These are phyloP conservation scores for Fistulinella cinereoalba DNA, from an alignment of 1,284 basidiomycete species.

Conservation along the genomic window DNA sequence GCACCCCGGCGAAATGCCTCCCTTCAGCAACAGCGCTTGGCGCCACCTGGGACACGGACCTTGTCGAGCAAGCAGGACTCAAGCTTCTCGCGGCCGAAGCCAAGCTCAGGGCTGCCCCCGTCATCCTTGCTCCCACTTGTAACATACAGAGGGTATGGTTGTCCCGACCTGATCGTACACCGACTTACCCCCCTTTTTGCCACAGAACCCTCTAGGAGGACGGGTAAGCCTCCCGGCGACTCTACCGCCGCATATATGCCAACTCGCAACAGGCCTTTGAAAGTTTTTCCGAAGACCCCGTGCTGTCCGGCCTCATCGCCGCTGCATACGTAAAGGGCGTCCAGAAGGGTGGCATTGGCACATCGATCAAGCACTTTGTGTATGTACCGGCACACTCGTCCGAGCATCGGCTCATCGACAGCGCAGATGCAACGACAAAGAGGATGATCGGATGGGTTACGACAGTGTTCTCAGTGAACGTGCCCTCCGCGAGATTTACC, in stretches of 20 bases:
- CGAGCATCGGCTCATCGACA: neutral
- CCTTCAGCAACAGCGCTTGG: constrained; percentile 70
- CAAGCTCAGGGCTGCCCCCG: constrained; percentile 63
- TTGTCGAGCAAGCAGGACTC: constrained; percentile 60
- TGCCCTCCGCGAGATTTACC: constrained; percentile 78
- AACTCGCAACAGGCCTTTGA: constrained; percentile 53
- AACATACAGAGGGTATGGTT: constrained; percentile 68
- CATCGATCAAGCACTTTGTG: constrained; percentile 72
- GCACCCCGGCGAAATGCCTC: constrained; percentile 60
- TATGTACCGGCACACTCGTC: constrained; percentile 26
- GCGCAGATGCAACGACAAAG: constrained; percentile 65
- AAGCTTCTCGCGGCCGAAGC: constrained; percentile 71
- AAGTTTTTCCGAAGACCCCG: constrained; percentile 80
- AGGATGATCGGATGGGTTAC: constrained; percentile 64
- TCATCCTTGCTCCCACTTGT: constrained; percentile 74
- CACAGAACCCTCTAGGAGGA: constrained; percentile 67
- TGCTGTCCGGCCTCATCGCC: constrained; percentile 67
- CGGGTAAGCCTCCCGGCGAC: constrained; percentile 43
- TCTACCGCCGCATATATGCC: constrained; percentile 3
- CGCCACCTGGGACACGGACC: constrained; percentile 69
- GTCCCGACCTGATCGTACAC: neutral
- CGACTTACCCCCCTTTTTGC: constrained; percentile 5
- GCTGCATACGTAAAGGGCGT: constrained; percentile 73
- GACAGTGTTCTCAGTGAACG: constrained; percentile 62
- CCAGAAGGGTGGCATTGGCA: constrained; percentile 69